Evolutionary conservation across 1,284 basidiomycete genomes (phyloP), one percentile per base, ranked within the genome.

Genomic region (Coriolopsis trogii): DNA sequence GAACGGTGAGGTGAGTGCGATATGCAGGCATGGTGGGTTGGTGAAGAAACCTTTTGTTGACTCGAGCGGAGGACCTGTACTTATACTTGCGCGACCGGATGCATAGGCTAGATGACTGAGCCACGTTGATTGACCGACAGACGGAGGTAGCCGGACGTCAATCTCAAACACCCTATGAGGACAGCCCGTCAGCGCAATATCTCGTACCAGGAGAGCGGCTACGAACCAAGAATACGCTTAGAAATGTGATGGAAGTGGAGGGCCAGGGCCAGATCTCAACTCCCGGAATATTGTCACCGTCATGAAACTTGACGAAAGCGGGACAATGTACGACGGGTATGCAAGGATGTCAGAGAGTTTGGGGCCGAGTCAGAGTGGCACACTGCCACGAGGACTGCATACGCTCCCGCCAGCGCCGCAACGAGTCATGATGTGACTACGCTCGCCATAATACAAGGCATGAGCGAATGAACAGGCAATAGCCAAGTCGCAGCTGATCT

Each of bases 1-100:
- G 77, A 49, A 80, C 67, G 26, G 76, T 74, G 18, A 84, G 72
- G 59, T 83, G 82, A 44, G 81, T 67, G 28, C 56, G 63, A 53
- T 62, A 64, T 45, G 49, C 39, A 41, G 60, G 34, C 67, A 69
- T 69, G 51, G 41, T 36, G 39, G 46, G 46, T 44, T 43, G 44
- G 41, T 38, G 42, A 29, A n/a, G n/a, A n/a, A n/a, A n/a, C n/a
- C n/a, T n/a, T n/a, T n/a, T n/a, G n/a, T n/a, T n/a, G n/a, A n/a
- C n/a, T n/a, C n/a, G n/a, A n/a, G 50, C 18, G 23, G 51, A 37
- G 31, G 52, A 45, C 10, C 23, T 18, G 41, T 29, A 46, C 44
- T 56, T 56, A 56, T 54, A 56, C 55, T 54, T 28, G 21, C n/a
- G 50, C 23, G 31, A 21, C 25, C 37, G 26, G 30, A 40, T 49